Percentiles rank a stretch among this genome's conserved stretches.
Evolutionary conservation across 1,139 yeast species (phyloP).

Genomic region (Diutina neorugosa): DNA sequence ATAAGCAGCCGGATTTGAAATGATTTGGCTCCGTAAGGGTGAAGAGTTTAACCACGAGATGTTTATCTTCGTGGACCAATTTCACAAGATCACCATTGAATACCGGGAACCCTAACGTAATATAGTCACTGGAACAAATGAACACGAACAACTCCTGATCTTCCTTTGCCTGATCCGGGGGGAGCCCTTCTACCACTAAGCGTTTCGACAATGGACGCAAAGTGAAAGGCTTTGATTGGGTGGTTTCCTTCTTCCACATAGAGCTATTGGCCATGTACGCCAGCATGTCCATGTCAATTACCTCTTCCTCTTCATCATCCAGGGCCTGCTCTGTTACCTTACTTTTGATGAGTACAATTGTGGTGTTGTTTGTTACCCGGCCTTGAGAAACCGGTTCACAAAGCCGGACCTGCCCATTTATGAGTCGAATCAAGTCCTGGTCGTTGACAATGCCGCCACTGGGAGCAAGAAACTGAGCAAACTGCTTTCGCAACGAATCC

Average conservation of each 20-base stretch:
- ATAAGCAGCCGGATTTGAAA: conserved; percentile 26
- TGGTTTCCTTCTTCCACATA: conserved; percentile 12
- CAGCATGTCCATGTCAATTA: conserved; percentile 21
- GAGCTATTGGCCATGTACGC: conserved; percentile 20
- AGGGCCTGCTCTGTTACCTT: conserved; percentile 7
- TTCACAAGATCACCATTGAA: conserved; percentile 60
- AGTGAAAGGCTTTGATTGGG: conserved; percentile 7
- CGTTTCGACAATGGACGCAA: conserved; percentile 21
- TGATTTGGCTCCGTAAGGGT: conserved; percentile 56
- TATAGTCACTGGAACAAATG: conserved; percentile 39
- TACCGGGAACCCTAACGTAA: conserved; percentile 40
- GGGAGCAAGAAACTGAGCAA: conserved; percentile 15
- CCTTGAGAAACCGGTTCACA: conserved; percentile 76
- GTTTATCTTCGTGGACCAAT: conserved; percentile 15
- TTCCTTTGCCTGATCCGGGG: conserved; percentile 21
- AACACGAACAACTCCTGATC: conserved; percentile 39
- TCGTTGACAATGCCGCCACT: conserved; percentile 23
- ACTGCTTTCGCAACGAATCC: conserved; percentile 17
- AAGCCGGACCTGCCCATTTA: conserved; percentile 40
- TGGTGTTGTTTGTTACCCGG: conserved; percentile 25
- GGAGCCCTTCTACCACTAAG: conserved; percentile 15
- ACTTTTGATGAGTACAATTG: conserved; percentile 40
- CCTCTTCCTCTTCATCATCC: conserved; percentile 7
- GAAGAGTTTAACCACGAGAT: conserved; percentile 34
- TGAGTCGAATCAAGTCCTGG: conserved; percentile 23